A percentile compares a stretch with the other conserved stretches of the same genome.
Evolutionary conservation across 805 yeast genomes (phyloP).

Genomic region (Wickerhamiella azyma): DNA sequence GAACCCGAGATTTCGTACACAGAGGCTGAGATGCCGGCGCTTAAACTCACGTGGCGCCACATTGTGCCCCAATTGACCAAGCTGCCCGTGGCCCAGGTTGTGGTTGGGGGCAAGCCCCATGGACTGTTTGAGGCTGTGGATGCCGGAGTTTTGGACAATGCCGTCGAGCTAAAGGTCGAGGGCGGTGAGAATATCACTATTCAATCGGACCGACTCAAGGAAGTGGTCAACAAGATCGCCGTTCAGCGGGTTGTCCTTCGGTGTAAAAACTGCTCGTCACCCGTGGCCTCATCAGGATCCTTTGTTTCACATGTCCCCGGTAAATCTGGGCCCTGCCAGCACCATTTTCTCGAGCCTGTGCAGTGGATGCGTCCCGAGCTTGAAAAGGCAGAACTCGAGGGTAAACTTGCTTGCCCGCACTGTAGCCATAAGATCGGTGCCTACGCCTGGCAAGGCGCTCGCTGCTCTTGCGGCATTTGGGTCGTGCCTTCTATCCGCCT

Average conservation of each 20-base stretch:
- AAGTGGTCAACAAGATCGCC: conserved; percentile 14
- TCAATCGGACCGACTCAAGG: neutral
- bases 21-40: conserved; percentile 20
- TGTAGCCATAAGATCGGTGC: conserved; percentile 81
- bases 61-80: conserved; percentile 10
- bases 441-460: conserved; percentile 85
- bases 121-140: conserved; percentile 10
- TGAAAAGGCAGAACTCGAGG: conserved; percentile 64
- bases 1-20: conserved; percentile 28
- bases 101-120: conserved; percentile 7
- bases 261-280: conserved; percentile 71
- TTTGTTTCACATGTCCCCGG: conserved; percentile 40
- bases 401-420: conserved; percentile 72
- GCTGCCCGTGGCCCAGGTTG: conserved; percentile 4
- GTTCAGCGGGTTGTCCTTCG: conserved; percentile 29
- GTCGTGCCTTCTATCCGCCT: conserved; percentile 81
- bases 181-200: neutral
- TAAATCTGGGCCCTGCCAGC: conserved; percentile 43
- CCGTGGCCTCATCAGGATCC: conserved; percentile 48
- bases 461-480: conserved; percentile 95
- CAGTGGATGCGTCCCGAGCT: conserved; percentile 83
- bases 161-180: conserved; percentile 1
- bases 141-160: neutral
- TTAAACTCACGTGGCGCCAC: conserved; percentile 16
- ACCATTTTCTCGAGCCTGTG: conserved; percentile 76